Percentiles rank a stretch among this genome's conserved stretches.
phyloP scores from a whole-genome alignment of 345 rosid genomes.

The Pistacia integerrima region DNA sequence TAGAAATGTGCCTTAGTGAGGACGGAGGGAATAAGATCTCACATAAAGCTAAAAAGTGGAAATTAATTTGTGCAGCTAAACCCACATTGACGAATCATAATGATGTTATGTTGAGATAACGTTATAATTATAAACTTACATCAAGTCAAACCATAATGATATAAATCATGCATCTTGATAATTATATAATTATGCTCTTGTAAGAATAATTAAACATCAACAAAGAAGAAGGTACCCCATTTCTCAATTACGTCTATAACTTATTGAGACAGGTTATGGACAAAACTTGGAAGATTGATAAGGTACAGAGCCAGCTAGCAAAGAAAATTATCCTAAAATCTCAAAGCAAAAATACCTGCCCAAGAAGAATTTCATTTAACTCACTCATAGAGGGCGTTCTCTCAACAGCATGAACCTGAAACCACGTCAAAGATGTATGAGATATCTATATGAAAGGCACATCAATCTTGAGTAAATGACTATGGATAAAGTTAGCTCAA shows the following conservation, averaged over 20 bases:
- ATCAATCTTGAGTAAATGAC: conserved; percentile 3
- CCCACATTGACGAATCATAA: not conserved
- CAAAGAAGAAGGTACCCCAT: not conserved
- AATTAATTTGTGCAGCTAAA: conserved; percentile 9
- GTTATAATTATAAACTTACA: no score
- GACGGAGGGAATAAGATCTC: not conserved
- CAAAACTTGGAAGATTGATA: not conserved
- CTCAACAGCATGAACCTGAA: conserved; percentile 88
- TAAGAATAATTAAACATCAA: not conserved
- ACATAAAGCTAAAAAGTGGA: conserved; percentile 2
- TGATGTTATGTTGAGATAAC: not conserved
- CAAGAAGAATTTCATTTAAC: conserved; percentile 85
- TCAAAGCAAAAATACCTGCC: conserved; percentile 59
- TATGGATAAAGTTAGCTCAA: conserved; percentile 4
- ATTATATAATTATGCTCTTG: not conserved
- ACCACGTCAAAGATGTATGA: conserved; percentile 20
- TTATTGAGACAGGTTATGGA: not conserved
- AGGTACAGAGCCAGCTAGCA: not conserved
- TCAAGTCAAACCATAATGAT: no score
- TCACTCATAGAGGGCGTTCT: conserved; percentile 97
- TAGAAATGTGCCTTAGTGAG: not conserved
- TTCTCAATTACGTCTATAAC: not conserved
- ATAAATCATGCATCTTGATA: not conserved
- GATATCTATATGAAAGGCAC: conserved; percentile 2
- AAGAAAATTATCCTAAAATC: conserved; percentile 3